These are phyloP conservation scores for Arthrinium puccinioides DNA, from an alignment of 2,329 filamentous ascomycete genomes.

Conservation along the genomic window DNA sequence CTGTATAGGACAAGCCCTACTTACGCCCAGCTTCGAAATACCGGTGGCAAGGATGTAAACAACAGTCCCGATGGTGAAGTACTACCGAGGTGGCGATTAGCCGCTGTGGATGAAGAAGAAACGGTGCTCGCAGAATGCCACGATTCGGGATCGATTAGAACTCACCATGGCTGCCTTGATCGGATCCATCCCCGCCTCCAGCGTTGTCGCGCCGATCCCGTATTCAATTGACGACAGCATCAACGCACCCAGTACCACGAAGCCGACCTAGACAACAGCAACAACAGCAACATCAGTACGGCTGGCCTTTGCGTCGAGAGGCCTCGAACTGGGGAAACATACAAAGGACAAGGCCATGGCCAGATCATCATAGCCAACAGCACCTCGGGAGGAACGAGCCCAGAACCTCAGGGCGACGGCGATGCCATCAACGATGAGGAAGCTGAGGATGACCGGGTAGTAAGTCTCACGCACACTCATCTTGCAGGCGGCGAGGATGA, in stretches of 20 bases:
- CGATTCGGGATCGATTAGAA: no score
- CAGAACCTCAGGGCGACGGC: constrained; percentile 5
- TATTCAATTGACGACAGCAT: neutral
- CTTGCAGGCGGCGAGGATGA: neutral
- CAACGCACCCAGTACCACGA: neutral
- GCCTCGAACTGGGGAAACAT: neutral
- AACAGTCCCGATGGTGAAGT: constrained; percentile 1
- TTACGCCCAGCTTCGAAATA: neutral
- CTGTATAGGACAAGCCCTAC: neutral
- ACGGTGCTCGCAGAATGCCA: no score
- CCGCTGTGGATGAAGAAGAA: no score
- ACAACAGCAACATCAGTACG: neutral
- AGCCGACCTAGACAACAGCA: neutral
- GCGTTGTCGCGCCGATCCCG: neutral
- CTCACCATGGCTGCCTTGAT: neutral
- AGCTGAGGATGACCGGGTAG: constrained; percentile 6
- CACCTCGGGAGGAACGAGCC: constrained; percentile 1
- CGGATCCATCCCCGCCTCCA: neutral
- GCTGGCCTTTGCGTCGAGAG: neutral
- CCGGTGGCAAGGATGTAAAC: neutral
- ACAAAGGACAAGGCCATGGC: constrained; percentile 1
- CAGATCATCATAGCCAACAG: neutral
- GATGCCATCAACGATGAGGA: constrained; percentile 7
- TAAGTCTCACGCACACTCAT: constrained; percentile 6
- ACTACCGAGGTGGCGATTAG: neutral